phyloP scores from a whole-genome alignment of 1,284 basidiomycete species.

The Bondarzewia mesenterica region DNA sequence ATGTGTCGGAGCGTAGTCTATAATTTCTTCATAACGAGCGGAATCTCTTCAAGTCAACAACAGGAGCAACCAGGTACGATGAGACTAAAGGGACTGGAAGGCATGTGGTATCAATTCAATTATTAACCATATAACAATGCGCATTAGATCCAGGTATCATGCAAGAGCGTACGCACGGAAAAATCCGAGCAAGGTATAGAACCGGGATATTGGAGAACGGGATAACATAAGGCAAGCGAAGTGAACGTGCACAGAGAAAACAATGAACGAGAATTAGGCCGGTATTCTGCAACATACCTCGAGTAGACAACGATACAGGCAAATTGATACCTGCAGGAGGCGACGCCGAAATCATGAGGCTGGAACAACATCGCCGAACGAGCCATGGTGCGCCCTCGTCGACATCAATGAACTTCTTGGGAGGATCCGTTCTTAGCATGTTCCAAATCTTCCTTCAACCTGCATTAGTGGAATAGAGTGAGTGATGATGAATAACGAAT shows the following conservation, averaged over 20 bases:
- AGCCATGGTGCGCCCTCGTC: slow-evolving; percentile 20
- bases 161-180: slow-evolving; percentile 11
- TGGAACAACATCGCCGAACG: slow-evolving; percentile 7
- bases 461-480: slow-evolving; percentile 20
- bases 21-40: no score
- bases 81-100: no score
- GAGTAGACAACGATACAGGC: slow-evolving; percentile 2
- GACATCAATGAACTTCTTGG: slow-evolving; percentile 5
- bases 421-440: slow-evolving; percentile 32
- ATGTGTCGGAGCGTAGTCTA: no score
- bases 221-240: neutral
- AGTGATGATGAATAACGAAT: no score
- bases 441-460: slow-evolving; percentile 61
- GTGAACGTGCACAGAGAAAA: neutral
- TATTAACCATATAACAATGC: neutral
- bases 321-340: slow-evolving; percentile 2
- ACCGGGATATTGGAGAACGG: neutral
- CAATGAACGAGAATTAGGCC: neutral
- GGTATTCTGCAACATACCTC: neutral
- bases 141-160: slow-evolving; percentile 10
- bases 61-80: no score
- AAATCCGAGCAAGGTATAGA: slow-evolving; percentile 2
- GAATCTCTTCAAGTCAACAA: no score
- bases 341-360: slow-evolving; percentile 16
- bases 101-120: neutral